Percentiles rank a stretch among this genome's conserved stretches.
Conservation (phyloP, 331 rosid genomes). For the Dryas integrifolia region DNA sequence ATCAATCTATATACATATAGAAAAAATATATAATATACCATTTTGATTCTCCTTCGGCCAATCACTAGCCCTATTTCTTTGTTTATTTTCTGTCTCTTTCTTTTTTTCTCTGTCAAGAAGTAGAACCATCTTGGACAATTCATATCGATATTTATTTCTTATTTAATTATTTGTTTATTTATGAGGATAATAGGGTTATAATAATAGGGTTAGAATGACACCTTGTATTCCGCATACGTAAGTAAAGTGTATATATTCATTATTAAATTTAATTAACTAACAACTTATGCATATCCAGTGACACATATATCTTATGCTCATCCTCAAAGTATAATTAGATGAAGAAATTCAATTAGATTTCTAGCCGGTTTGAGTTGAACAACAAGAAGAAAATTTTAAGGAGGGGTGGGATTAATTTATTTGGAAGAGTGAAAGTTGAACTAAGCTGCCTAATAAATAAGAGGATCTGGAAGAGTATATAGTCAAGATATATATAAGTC, state of each 20-base stretch:
- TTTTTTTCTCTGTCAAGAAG: constrained; percentile 13
- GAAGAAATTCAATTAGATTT: no score
- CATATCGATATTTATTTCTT: neutral
- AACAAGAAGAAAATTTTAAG: no score
- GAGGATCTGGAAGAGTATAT: no score
- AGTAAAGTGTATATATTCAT: neutral
- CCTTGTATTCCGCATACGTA: neutral
- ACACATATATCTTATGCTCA: no score
- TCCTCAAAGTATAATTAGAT: no score
- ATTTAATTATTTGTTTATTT: no score
- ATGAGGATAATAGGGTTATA: neutral
- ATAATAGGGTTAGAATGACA: neutral
- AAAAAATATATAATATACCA: neutral
- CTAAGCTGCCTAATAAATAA: no score
- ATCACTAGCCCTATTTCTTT: constrained; percentile 20
- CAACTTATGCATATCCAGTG: neutral
- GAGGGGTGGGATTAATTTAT: no score
- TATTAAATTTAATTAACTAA: neutral
- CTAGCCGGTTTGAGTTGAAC: no score
- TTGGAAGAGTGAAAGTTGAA: no score
- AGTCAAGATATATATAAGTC: no score
- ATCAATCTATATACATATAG: no score
- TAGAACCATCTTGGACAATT: constrained; percentile 15
- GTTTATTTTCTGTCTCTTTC: constrained; percentile 11
- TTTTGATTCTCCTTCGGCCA: constrained; percentile 45